Evolutionary conservation across 2,329 filamentous ascomycete species (phyloP).

Genomic region (Daldinia eschscholtzii): DNA sequence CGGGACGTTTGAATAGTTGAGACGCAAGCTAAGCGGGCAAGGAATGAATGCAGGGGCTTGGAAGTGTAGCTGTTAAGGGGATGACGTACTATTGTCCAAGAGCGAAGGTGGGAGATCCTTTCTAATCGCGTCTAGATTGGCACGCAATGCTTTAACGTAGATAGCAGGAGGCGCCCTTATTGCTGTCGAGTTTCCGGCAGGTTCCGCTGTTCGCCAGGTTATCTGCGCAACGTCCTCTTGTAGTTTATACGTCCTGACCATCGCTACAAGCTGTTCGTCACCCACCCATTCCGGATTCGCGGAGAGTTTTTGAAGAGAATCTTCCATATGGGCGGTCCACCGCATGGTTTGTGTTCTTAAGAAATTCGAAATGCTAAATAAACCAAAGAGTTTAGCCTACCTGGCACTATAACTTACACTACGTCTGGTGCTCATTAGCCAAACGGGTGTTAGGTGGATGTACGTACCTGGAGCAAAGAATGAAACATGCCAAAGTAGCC

Average conservation of each 20-base stretch:
- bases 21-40: too few species aligned
- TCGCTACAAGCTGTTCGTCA: slow-evolving; percentile 62
- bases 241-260: slow-evolving; percentile 45
- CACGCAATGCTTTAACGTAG: slow-evolving; percentile 50
- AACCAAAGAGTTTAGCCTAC: not conserved
- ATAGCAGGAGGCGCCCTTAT: slow-evolving; percentile 43
- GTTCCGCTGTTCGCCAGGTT: slow-evolving; percentile 41
- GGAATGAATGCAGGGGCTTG: not conserved
- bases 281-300: slow-evolving; percentile 60
- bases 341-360: slow-evolving; percentile 54
- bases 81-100: slow-evolving; percentile 50
- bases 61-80: not conserved
- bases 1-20: not conserved
- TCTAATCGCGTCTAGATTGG: slow-evolving; percentile 47
- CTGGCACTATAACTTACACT: not conserved
- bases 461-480: slow-evolving; percentile 48
- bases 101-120: slow-evolving; percentile 45
- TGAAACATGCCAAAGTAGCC: slow-evolving; percentile 49
- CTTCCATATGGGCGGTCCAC: slow-evolving; percentile 72
- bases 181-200: slow-evolving; percentile 15
- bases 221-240: slow-evolving; percentile 46
- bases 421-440: too few species aligned
- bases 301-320: slow-evolving; percentile 63
- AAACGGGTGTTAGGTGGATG: not conserved
- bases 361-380: slow-evolving; percentile 45